phyloP scores from a whole-genome alignment of 805 yeast genomes.

The Dipodascus albidus region DNA sequence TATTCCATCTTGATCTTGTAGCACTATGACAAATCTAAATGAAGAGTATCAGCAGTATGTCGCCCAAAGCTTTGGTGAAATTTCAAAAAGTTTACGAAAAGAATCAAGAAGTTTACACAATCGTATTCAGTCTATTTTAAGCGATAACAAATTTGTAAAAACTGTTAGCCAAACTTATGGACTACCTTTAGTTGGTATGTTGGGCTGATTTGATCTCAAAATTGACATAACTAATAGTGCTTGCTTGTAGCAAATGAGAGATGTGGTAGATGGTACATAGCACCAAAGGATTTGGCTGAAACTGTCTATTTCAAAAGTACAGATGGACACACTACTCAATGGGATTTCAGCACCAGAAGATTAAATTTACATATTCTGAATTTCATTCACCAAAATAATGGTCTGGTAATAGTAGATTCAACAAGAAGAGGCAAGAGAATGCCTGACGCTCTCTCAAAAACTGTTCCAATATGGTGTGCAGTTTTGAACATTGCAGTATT shows the following conservation, averaged over 20 bases:
- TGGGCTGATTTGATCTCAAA: conserved; percentile 4
- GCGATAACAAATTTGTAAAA: conserved; percentile 45
- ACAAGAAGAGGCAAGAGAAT: conserved; percentile 75
- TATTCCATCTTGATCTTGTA: background rate
- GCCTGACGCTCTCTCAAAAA: conserved; percentile 81
- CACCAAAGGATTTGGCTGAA: conserved; percentile 30
- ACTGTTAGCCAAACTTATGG: conserved; percentile 28
- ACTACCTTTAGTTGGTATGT: conserved; percentile 23
- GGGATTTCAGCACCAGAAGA: conserved; percentile 68
- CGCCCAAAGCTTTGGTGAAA: conserved; percentile 1
- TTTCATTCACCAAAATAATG: conserved; percentile 31
- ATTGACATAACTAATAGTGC: conserved; percentile 34
- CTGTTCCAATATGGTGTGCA: conserved; percentile 88
- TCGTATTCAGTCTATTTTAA: conserved; percentile 59
- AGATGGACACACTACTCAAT: conserved; percentile 76
- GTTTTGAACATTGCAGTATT: conserved; percentile 49
- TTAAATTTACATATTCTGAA: conserved; percentile 63
- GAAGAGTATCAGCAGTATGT: background rate
- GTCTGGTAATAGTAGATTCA: conserved; percentile 56
- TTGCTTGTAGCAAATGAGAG: conserved; percentile 74
- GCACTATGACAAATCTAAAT: background rate
- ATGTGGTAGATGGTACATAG: conserved; percentile 80
- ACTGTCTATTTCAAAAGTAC: conserved; percentile 78
- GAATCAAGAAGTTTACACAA: conserved; percentile 43
- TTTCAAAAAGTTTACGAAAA: conserved; percentile 34